Evolutionary conservation across 2,329 filamentous ascomycete genomes (phyloP).

Genomic region (Penicillium janthinellum): DNA sequence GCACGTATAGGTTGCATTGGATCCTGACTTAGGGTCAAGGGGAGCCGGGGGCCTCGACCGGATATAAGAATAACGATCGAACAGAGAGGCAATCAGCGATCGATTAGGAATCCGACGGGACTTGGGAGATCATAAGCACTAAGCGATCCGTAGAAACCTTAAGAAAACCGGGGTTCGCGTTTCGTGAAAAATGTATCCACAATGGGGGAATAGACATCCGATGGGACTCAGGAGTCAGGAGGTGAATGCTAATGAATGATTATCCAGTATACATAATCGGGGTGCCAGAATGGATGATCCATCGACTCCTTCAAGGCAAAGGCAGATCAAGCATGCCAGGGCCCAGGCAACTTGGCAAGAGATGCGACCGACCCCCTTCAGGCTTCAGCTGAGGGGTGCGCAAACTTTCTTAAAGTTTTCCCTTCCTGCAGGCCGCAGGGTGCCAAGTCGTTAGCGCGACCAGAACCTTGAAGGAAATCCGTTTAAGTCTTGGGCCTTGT

Average conservation of each 20-base stretch:
- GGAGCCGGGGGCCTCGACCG: slow-evolving; percentile 3
- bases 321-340: slow-evolving; percentile 15
- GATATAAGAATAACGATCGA: neutral
- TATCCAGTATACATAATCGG: neutral
- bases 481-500: neutral
- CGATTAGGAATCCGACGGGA: neutral
- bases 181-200: slow-evolving; percentile 25
- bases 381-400: neutral
- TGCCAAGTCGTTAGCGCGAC: neutral
- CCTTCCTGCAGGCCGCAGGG: neutral
- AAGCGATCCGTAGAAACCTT: neutral
- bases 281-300: neutral
- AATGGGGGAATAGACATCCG: slow-evolving; percentile 4
- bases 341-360: slow-evolving; percentile 8
- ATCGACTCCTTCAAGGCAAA: neutral
- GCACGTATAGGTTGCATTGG: neutral
- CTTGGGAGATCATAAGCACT: neutral
- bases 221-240: too few species aligned
- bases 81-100: neutral
- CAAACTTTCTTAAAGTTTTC: neutral
- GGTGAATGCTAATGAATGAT: too few species aligned
- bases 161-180: neutral
- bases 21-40: too few species aligned
- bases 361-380: slow-evolving; percentile 17
- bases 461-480: neutral